These are phyloP conservation scores for Nakazawaea wickerhamii DNA, from an alignment of 805 yeast genomes.

Conservation along the genomic window DNA sequence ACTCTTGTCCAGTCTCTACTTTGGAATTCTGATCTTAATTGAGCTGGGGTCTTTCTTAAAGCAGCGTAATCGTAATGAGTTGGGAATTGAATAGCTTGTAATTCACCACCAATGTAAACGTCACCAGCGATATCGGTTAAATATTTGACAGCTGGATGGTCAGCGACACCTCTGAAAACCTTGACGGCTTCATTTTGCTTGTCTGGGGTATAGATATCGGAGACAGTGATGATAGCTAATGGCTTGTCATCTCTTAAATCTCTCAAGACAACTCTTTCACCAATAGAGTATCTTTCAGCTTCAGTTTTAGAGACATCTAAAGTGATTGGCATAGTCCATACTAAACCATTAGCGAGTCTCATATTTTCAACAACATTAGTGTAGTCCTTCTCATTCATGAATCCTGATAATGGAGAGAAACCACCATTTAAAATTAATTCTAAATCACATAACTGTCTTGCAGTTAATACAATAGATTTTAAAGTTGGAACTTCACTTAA, in stretches of 20 bases:
- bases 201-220: constrained; percentile 76
- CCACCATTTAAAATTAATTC: constrained; percentile 93
- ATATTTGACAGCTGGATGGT: constrained; percentile 87
- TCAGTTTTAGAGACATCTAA: constrained; percentile 59
- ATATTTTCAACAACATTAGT: constrained; percentile 59
- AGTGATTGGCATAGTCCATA: constrained; percentile 93
- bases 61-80: constrained; percentile 88
- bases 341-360: constrained; percentile 68
- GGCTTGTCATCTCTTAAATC: constrained; percentile 79
- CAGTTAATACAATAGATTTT: constrained; percentile 54
- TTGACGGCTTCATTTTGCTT: constrained; percentile 74
- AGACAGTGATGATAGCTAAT: constrained; percentile 75
- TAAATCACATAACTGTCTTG: constrained; percentile 88
- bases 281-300: constrained; percentile 43
- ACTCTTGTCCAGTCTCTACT: constrained; percentile 81
- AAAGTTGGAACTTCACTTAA: constrained; percentile 51
- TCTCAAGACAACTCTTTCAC: constrained; percentile 63
- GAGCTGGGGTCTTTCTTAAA: constrained; percentile 84
- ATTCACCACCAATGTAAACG: constrained; percentile 78
- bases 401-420: constrained; percentile 77
- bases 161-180: constrained; percentile 95
- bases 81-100: constrained; percentile 81
- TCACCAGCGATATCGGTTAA: constrained; percentile 72
- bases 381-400: constrained; percentile 63
- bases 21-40: constrained; percentile 77